Evolutionary conservation across 441 rosid genomes (phyloP).

Genomic region (Croton setiger): DNA sequence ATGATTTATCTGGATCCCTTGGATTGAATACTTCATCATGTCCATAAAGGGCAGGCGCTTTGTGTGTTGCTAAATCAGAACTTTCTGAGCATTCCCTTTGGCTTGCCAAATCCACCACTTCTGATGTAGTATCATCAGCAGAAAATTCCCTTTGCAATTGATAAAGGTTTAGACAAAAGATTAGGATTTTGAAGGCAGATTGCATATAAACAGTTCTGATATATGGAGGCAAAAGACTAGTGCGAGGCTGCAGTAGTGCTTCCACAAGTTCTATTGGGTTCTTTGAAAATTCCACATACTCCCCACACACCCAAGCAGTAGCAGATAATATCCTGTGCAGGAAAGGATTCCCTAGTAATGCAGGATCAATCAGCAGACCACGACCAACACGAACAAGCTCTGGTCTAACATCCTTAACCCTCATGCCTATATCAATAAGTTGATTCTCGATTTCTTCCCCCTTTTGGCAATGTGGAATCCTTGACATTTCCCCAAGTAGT

Average conservation of each 20-base stretch:
- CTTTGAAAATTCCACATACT: slow-evolving; percentile 65
- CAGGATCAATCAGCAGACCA: slow-evolving; percentile 82
- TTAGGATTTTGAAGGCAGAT: slow-evolving; percentile 63
- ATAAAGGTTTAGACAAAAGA: slow-evolving; percentile 46
- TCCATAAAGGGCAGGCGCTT: slow-evolving; percentile 16
- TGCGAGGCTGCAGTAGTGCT: slow-evolving; percentile 86
- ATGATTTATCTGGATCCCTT: slow-evolving; percentile 28
- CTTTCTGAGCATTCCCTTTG: slow-evolving; percentile 17
- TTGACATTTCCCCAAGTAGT: slow-evolving; percentile 85
- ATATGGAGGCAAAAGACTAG: slow-evolving; percentile 60
- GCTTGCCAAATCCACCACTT: slow-evolving; percentile 21
- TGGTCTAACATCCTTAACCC: slow-evolving; percentile 85
- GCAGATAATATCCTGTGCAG: slow-evolving; percentile 71
- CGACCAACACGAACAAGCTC: slow-evolving; percentile 71
- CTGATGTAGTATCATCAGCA: slow-evolving; percentile 27
- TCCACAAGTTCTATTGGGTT: slow-evolving; percentile 69
- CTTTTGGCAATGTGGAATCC: slow-evolving; percentile 77
- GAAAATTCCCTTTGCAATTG: slow-evolving; percentile 29
- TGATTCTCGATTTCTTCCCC: slow-evolving; percentile 86
- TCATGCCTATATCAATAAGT: slow-evolving; percentile 68
- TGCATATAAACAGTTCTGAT: slow-evolving; percentile 69
- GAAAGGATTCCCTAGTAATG: slow-evolving; percentile 76
- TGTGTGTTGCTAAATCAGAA: slow-evolving; percentile 20
- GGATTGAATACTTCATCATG: slow-evolving; percentile 31
- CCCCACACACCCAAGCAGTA: slow-evolving; percentile 88